Conservation (phyloP, 2,329 filamentous ascomycete species). For the Ceratocystis destructans region DNA sequence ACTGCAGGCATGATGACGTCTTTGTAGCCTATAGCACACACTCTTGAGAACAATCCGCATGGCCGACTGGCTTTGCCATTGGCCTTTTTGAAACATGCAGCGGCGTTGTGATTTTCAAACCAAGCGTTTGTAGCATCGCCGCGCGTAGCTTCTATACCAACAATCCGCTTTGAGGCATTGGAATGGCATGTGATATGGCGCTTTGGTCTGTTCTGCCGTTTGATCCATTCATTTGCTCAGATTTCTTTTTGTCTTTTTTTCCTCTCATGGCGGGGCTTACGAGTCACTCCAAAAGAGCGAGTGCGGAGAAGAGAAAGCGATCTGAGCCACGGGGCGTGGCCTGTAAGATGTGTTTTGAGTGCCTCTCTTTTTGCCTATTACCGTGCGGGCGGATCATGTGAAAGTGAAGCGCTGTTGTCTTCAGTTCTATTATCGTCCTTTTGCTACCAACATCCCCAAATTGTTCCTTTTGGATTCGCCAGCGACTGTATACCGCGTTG, state of each 20-base stretch:
- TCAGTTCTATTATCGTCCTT: not conserved
- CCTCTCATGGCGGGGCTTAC: not conserved
- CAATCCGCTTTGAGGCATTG: not conserved
- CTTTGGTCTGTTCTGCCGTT: too few species aligned
- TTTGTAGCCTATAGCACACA: not conserved
- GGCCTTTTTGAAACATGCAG: not conserved
- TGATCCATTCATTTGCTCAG: not conserved
- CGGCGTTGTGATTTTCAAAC: not conserved
- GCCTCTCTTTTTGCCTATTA: not conserved
- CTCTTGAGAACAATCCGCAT: not conserved
- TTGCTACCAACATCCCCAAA: not conserved
- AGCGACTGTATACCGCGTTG: not conserved
- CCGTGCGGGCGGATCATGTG: not conserved
- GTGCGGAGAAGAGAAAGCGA: not conserved
- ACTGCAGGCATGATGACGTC: not conserved
- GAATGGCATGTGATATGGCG: not conserved
- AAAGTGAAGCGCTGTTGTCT: not conserved
- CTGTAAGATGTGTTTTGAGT: not conserved
- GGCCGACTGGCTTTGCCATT: not conserved
- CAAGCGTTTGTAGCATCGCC: not conserved
- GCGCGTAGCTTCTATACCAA: not conserved
- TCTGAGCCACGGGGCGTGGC: not conserved
- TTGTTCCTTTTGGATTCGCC: not conserved
- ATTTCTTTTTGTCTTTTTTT: not conserved
- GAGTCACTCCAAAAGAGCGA: not conserved